Base-by-base conservation (phyloP, 2,329 filamentous ascomycete species). In the Chaetomium globosum region DNA sequence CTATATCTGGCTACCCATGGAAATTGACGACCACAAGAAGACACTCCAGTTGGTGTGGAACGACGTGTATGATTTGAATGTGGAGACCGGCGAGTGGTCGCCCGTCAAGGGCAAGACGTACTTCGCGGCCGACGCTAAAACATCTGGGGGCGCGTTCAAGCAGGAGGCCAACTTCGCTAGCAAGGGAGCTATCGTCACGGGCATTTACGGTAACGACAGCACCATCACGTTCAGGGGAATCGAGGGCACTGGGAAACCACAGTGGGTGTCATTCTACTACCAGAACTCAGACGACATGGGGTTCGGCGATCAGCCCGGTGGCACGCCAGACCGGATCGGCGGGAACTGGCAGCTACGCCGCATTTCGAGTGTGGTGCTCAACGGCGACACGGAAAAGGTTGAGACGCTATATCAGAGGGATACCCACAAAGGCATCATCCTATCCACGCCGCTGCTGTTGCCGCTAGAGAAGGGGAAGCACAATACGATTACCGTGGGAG, bases 271-370 rank as follows among this genome's bases (percentile, higher is more conserved):
- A 0, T 85, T 86, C 72, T 82, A 85, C 72, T 85, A 85, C 68
- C 82, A 86, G 66, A 85, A 87, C 73, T 86, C 78, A 2, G 85
- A 87, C 58, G 85, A 87, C 65, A 85, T 86, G 82, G 85, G 84
- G 2, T 87, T 84, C 62, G 85, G 85, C 0, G 81, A 82, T 59
- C 80, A 82, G 65, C 80, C 86, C 1, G 82, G 80, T 52, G 86
- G 85, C 6, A 75, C 77, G 0, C 86, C 86, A 0, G 85, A 88
- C 71, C 81, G 86, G 7, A 87, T 88, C 62, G 82, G 82, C 5
- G 85, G 86, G 0, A 75, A 78, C 0, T 88, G 85, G 85, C 83
- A 86, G 66, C 75, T 88, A 6, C 81, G 85, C 4, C 81, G 86
- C 10, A 83, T 88, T 63, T 82, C 82, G 70, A 86, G 85, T 56